Conservation (phyloP, 805 yeast genomes). For the Metschnikowia sp. region DNA sequence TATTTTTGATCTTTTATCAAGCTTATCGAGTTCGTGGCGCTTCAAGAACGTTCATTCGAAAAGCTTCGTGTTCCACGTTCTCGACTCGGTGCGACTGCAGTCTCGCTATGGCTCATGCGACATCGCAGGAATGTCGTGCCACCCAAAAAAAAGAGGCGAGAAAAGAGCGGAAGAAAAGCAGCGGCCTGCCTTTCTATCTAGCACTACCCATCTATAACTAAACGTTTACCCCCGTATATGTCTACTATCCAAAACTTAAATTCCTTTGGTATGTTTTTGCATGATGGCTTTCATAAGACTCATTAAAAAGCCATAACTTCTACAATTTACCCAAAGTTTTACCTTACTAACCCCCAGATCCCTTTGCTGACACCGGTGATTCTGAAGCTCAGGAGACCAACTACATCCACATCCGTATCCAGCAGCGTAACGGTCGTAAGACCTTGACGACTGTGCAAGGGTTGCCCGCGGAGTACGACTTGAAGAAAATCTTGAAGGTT, state of each 20-base stretch:
- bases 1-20: too few relatives aligned
- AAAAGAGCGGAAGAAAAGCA: not conserved
- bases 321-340: too few relatives aligned
- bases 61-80: too few relatives aligned
- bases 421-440: constrained; percentile 99
- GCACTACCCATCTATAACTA: constrained; percentile 10
- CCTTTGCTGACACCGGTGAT: constrained; percentile 99
- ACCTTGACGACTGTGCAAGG: constrained; percentile 98
- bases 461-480: constrained; percentile 89
- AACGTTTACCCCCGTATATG: constrained; percentile 40
- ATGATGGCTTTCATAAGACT: not conserved
- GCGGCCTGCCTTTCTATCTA: not conserved
- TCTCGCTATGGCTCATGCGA: not conserved
- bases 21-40: too few relatives aligned
- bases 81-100: too few relatives aligned
- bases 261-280: constrained; percentile 55
- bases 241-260: constrained; percentile 90
- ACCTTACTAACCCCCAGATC: constrained; percentile 48
- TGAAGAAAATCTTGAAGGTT: constrained; percentile 88
- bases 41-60: not conserved
- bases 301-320: not conserved
- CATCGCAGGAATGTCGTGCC: constrained; percentile 6
- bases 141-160: constrained; percentile 6
- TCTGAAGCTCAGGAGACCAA: constrained; percentile 94
- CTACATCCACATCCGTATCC: constrained; percentile 97